phyloP scores from a whole-genome alignment of 2,329 filamentous ascomycete genomes.

The Exophiala sp. region DNA sequence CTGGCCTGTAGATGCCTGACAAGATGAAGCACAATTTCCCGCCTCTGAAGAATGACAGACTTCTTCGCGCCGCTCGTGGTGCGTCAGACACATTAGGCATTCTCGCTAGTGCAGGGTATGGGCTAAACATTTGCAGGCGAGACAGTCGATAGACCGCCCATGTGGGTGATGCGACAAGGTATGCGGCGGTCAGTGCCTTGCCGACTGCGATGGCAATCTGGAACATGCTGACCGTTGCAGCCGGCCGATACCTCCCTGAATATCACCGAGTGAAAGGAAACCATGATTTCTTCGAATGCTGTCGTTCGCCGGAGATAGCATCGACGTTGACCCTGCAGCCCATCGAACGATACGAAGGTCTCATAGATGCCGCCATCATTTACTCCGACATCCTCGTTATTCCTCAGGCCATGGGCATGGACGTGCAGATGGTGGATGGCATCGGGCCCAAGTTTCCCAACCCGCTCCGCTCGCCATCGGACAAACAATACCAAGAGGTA shows the following conservation, averaged over 20 bases:
- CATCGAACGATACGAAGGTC: constrained; percentile 80
- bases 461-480: constrained; percentile 70
- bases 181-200: constrained; percentile 33
- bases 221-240: constrained; percentile 42
- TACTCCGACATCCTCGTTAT: constrained; percentile 98
- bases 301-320: constrained; percentile 83
- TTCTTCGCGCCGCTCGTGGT: constrained; percentile 88
- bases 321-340: constrained; percentile 92
- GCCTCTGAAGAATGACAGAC: constrained; percentile 84
- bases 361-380: constrained; percentile 95
- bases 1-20: background rate
- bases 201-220: constrained; percentile 1
- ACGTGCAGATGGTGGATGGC: constrained; percentile 96
- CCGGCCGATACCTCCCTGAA: constrained; percentile 93
- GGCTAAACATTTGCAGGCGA: constrained; percentile 50
- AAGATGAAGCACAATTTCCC: constrained; percentile 67
- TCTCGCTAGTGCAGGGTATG: background rate
- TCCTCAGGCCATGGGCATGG: constrained; percentile 96
- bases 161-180: constrained; percentile 99
- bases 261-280: constrained; percentile 91
- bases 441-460: constrained; percentile 92
- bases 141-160: constrained; percentile 83
- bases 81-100: constrained; percentile 22
- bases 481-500: constrained; percentile 74
- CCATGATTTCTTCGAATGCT: constrained; percentile 96